phyloP scores from a whole-genome alignment of 345 rosid species.

The Populus pruinosa region DNA sequence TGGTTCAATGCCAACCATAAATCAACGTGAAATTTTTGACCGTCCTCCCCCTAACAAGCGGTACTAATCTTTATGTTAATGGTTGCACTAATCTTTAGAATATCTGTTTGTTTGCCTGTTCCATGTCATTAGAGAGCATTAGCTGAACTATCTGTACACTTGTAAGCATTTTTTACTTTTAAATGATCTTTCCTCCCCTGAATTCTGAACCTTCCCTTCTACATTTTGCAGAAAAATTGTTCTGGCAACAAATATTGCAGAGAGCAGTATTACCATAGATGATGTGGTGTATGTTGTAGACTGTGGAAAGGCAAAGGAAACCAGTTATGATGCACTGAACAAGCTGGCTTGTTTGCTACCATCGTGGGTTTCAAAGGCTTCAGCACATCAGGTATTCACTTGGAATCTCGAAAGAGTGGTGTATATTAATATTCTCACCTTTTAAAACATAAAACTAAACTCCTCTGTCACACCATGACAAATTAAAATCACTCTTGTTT shows the following conservation, averaged over 20 bases:
- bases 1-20: slow-evolving; percentile 91
- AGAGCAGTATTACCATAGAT: slow-evolving; percentile 96
- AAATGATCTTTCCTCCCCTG: neutral
- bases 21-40: slow-evolving; percentile 89
- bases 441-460: slow-evolving; percentile 11
- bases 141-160: neutral
- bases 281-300: slow-evolving; percentile 96
- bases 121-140: neutral
- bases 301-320: slow-evolving; percentile 96
- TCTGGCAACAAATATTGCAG: slow-evolving; percentile 92
- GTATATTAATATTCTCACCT: neutral
- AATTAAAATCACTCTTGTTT: slow-evolving; percentile 4
- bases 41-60: slow-evolving; percentile 68
- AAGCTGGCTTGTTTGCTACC: slow-evolving; percentile 92
- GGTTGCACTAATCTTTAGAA: neutral
- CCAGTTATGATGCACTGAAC: slow-evolving; percentile 95
- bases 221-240: slow-evolving; percentile 73
- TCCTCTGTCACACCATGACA: slow-evolving; percentile 1
- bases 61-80: slow-evolving; percentile 26
- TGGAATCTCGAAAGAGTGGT: slow-evolving; percentile 5
- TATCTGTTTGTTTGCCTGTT: neutral
- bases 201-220: neutral
- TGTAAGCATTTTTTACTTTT: neutral
- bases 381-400: slow-evolving; percentile 77
- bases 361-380: slow-evolving; percentile 97